Base-by-base conservation (phyloP, 2,329 filamentous ascomycete genomes). In the Ophiobolus disseminans region DNA sequence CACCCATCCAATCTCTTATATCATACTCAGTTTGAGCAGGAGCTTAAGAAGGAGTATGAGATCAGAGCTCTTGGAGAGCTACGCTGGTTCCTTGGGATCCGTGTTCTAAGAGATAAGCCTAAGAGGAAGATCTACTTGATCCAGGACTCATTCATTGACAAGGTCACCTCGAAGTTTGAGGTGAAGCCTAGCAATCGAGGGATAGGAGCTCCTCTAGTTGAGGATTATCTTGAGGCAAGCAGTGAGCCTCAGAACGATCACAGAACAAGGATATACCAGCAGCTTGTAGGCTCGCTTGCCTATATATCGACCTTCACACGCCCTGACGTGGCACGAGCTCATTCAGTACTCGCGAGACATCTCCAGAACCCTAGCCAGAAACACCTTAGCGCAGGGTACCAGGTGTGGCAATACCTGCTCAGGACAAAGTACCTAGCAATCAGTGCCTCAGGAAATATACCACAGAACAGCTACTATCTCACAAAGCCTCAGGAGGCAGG, bases 101-200 rank as follows among this genome's bases (percentile, higher is more conserved):
- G 45, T 1, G 44, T 60, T 32, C 39, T 53, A 11, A 26, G 46
- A 25, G 41, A 60, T 28, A 11, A 36, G n/a, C 2, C 9, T 1
- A 11, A 40, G 10, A 21, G 40, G 22, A 45, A 26, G 20, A 35
- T 53, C 14, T 54, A 23, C 40, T 48, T 62, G 14, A 39, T 34
- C 10, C 43, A 60, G 39, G 43, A 55, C 20, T 40, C 42, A 8
- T 61, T 55, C 40, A 51, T 60, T 44, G 30, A 58, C 13, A 59
- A 59, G 34, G 30, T 63, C 9, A 37, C 35, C 8, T 32, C 30
- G 10, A 50, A 42, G n/a, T 65, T 55, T 34, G 28, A 48, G 16
- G 35, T 34, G 20, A 49, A 40, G 7, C 34, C 23, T 44, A 31
- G 28, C 21, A 28, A 16, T 19, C n/a, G 10, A 38, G 37, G 38